A percentile compares a stretch with the other conserved stretches of the same genome.
Conservation (phyloP, 768 basidiomycete species). For the Hypsizygus marmoreus region DNA sequence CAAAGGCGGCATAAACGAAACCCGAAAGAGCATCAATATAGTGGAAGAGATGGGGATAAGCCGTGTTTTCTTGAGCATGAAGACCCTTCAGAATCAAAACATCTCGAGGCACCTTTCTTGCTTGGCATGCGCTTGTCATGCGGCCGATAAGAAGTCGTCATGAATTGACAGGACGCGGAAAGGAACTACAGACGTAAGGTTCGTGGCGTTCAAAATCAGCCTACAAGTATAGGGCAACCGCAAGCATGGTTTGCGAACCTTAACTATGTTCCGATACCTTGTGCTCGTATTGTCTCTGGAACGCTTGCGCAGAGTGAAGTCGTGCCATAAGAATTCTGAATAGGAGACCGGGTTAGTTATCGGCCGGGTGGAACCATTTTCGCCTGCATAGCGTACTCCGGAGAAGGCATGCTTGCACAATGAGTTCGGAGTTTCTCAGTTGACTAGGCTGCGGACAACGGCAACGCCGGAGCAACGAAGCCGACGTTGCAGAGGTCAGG, state of each 20-base stretch:
- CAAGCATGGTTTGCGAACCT: too few species aligned
- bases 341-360: too few species aligned
- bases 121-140: constrained; percentile 12
- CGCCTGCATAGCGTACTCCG: too few species aligned
- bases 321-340: too few species aligned
- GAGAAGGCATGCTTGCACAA: too few species aligned
- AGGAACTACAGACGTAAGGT: constrained; percentile 5
- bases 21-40: constrained; percentile 9
- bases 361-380: too few species aligned
- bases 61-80: constrained; percentile 7
- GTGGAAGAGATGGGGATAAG: constrained; percentile 10
- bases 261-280: too few species aligned
- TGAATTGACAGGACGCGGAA: constrained; percentile 10
- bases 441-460: too few species aligned
- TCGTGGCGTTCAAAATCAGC: not conserved
- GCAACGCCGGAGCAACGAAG: constrained; percentile 1
- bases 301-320: too few species aligned
- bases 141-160: constrained; percentile 8
- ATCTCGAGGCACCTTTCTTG: not conserved
- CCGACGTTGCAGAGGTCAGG: constrained; percentile 1
- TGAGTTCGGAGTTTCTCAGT: too few species aligned
- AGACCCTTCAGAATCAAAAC: constrained; percentile 3
- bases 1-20: constrained; percentile 8
- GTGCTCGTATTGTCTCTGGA: too few species aligned
- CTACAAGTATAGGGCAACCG: not conserved